phyloP scores from a whole-genome alignment of 176 grass and related monocot genomes.

The Ensete glaucum region DNA sequence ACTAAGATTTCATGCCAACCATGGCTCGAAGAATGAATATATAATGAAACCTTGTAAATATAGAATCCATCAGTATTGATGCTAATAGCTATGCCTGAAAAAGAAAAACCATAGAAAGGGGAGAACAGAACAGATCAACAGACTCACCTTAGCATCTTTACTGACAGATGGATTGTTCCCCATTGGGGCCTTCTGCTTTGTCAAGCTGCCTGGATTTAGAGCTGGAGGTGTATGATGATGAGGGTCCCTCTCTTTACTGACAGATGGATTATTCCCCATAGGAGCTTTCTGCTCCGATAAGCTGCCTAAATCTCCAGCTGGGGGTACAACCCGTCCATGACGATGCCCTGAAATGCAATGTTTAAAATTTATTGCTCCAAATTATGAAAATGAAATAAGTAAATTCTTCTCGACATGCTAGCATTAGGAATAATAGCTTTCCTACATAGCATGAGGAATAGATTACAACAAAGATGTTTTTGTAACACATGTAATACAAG shows the following conservation, averaged over 20 bases:
- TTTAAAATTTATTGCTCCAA: neutral
- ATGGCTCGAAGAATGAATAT: neutral
- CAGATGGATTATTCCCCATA: slow-evolving; percentile 47
- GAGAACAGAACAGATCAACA: no score
- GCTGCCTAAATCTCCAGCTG: slow-evolving; percentile 33
- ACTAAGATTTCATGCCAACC: no score
- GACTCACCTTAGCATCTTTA: slow-evolving; percentile 52
- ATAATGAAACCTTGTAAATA: neutral
- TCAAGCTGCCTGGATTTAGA: slow-evolving; percentile 32
- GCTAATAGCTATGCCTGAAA: neutral
- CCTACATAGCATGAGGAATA: neutral
- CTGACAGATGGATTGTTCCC: slow-evolving; percentile 47
- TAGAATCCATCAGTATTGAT: neutral
- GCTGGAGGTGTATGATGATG: slow-evolving; percentile 40
- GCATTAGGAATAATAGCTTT: no score
- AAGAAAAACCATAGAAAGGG: neutral
- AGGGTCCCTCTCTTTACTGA: slow-evolving; percentile 52
- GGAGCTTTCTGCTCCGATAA: slow-evolving; percentile 72
- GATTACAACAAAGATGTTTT: neutral
- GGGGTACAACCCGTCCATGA: slow-evolving; percentile 35
- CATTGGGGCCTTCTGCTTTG: slow-evolving; percentile 80
- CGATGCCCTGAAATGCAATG: slow-evolving; percentile 30
- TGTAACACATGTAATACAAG: no score
- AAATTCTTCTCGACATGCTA: neutral
- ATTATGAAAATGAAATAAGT: neutral